Base-by-base conservation (phyloP, 2,329 filamentous ascomycete genomes). In the Trichoderma atrobrunneum region DNA sequence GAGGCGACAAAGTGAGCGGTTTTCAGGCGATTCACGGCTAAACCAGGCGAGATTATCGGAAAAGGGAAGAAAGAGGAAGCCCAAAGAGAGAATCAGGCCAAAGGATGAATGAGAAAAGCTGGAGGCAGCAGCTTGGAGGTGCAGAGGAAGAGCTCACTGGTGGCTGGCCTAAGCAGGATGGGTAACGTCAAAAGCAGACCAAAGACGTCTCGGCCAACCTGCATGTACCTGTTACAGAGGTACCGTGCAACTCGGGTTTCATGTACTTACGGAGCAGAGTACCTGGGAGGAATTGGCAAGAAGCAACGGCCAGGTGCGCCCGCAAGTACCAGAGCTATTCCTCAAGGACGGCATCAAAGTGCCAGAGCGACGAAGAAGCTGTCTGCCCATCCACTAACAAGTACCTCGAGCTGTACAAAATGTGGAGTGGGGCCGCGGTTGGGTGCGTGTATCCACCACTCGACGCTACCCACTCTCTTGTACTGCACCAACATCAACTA, bases 391-490 rank as follows among this genome's bases (percentile, higher is more conserved):
- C 14, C 34, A 28, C 16, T 39, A 39, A 34, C 30, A 34, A 67
- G 64, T 57, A 57, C 51, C 64, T 59, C 10, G 21, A 28, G 14
- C 39, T 24, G 26, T 48, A 26, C 3, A n/a, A 60, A 21, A 24
- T 60, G 54, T 60, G 56, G 56, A 60, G 65, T 60, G 65, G 65
- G 54, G 65, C 54, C 8, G 64, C 51, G 18, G 51, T 67, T 67
- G 64, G 63, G 32, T 68, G 21, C 18, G n/a, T 11, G 61, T 51
- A 51, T 32, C 64, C 64, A 67, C 64, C 63, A 39, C 63, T 66
- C 32, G n/a, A 43, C n/a, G 60, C 34, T 39, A 39, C 32, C n/a
- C 43, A 34, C n/a, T 11, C 28, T 32, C 48, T 14, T 34, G 24
- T 60, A n/a, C 24, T 67, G 64, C 30, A 57, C 63, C 63, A 66